Evolutionary conservation across 192 early-diverging fungal species (phyloP).

Genomic region (Rhizophagus sp.): DNA sequence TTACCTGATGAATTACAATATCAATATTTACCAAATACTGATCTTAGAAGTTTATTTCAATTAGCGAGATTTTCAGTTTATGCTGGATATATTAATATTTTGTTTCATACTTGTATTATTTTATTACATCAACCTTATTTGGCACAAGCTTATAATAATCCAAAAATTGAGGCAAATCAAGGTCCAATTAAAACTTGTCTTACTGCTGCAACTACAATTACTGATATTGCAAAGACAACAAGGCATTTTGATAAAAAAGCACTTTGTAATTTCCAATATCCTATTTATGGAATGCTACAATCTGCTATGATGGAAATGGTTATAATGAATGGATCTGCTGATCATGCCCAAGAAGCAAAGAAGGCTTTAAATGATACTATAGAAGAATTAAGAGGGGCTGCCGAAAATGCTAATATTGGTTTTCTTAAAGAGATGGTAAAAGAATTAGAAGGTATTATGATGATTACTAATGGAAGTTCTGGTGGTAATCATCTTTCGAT

Average conservation of each 20-base stretch:
- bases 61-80: constrained; percentile 11
- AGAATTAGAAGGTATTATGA: constrained; percentile 21
- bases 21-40: constrained; percentile 31
- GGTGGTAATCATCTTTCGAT: neutral
- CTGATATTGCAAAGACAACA: constrained; percentile 25
- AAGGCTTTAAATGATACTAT: constrained; percentile 18
- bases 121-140: constrained; percentile 31
- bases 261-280: constrained; percentile 15
- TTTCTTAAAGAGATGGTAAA: neutral
- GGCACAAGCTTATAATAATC: neutral
- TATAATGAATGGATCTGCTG: constrained; percentile 19
- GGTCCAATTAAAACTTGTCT: constrained; percentile 27
- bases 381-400: constrained; percentile 1
- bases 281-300: constrained; percentile 19
- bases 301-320: constrained; percentile 24
- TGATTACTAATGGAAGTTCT: constrained; percentile 12
- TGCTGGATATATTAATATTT: constrained; percentile 28
- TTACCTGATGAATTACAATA: constrained; percentile 33
- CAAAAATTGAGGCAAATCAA: constrained; percentile 16
- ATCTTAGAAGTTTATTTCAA: constrained; percentile 8
- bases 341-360: constrained; percentile 12
- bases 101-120: constrained; percentile 30
- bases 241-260: constrained; percentile 7
- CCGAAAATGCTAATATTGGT: neutral
- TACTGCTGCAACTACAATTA: constrained; percentile 21